Evolutionary conservation across 768 basidiomycete genomes (phyloP), one percentile per base, ranked within the genome.

Genomic region (Rhodotorula diobovata): DNA sequence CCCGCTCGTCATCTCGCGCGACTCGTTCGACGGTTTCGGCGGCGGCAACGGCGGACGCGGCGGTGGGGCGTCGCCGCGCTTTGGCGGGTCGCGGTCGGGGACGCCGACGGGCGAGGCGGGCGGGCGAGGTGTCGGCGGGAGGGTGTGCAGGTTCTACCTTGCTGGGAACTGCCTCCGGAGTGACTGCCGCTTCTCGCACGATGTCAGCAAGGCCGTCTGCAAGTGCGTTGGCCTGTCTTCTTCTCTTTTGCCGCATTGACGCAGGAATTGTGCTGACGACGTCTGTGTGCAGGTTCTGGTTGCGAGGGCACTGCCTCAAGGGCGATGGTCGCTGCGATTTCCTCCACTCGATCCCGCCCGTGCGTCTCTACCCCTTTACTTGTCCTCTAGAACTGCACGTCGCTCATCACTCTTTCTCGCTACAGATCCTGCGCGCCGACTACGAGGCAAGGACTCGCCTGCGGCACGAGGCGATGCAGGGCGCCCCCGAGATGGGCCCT

Each of bases 231-330:
- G 25, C 53, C 37, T 21, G 28, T 65, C 34, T 50, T 48, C 57
- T 30, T 34, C 34, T 57, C 21, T 7, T 34, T 20, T n/a, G n/a
- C 67, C 48, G 7, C 23, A 7, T 54, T 18, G 16, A 30, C 21
- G 30, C 21, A 10, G n/a, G 12, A 25, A 32, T 30, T 54, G 61
- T 35, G 63, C 30, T 63, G 25, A 62, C 55, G 61, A 32, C 66
- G 34, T 43, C 46, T n/a, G 46, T 57, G 15, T 93, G 90, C 82
- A 89, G 96, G 46, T 99, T 99, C 83, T 99, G 96, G 96, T 85
- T 99, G 41, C 87, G 94, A 61, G 95, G 95, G 11, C 93, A 93
- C 56, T 99, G 96, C 78, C 91, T 94, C 41, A 99, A 99, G 80
- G 90, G 93, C 65, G 74, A 74, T 53, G 72, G 77, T 12, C 41